phyloP scores from a whole-genome alignment of 495 filamentous ascomycete genomes.

The Penicillium pulvis region DNA sequence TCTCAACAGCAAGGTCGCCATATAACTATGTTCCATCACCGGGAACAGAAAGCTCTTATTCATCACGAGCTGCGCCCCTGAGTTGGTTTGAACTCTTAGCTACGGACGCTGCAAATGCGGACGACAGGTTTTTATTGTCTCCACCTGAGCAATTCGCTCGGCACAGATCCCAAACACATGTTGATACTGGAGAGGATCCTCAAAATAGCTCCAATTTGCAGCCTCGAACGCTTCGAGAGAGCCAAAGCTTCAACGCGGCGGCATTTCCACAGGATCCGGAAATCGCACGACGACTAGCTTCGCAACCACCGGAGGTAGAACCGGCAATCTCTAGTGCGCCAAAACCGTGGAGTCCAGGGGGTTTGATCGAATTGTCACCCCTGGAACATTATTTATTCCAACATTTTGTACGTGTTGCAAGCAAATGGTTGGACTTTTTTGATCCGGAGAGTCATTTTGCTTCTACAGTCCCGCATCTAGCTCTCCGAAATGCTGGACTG shows the following conservation, averaged over 20 bases:
- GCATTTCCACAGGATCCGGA: constrained; percentile 27
- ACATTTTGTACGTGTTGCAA: constrained; percentile 27
- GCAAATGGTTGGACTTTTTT: constrained; percentile 29
- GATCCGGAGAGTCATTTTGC: constrained; percentile 27
- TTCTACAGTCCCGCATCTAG: constrained; percentile 24
- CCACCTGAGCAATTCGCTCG: constrained; percentile 19
- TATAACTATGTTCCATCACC: constrained; percentile 25
- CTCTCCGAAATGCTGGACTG: constrained; percentile 28
- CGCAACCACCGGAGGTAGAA: constrained; percentile 9
- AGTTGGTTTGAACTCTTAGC: constrained; percentile 38
- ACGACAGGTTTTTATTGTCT: constrained; percentile 28
- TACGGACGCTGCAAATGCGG: constrained; percentile 31
- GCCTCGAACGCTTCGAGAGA: constrained; percentile 25
- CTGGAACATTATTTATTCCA: constrained; percentile 24
- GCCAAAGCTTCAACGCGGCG: constrained; percentile 33
- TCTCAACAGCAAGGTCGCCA: constrained; percentile 2
- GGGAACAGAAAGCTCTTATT: constrained; percentile 26
- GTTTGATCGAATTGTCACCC: constrained; percentile 22
- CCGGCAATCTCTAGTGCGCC: constrained; percentile 18
- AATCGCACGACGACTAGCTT: constrained; percentile 14
- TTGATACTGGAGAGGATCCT: constrained; percentile 6
- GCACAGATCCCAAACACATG: neutral
- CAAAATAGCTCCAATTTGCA: constrained; percentile 19
- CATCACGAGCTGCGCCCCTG: constrained; percentile 25
- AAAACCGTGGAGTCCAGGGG: constrained; percentile 22